Conservation (phyloP, 1,139 yeast genomes). For the Taiozyma onychis region DNA sequence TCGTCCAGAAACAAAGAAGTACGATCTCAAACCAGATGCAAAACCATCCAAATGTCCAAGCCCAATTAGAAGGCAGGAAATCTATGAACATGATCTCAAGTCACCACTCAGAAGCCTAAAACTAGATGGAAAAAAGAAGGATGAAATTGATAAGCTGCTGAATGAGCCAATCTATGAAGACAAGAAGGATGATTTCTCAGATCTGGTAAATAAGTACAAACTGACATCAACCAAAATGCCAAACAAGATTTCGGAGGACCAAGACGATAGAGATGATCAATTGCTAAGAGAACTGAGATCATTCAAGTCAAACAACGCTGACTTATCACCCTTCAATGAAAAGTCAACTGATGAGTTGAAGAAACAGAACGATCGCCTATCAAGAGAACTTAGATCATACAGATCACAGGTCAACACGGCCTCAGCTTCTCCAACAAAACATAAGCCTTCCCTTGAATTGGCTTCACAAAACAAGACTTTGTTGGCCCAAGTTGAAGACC, state of each 20-base stretch:
- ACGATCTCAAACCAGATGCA: background rate
- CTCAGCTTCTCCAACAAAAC: background rate
- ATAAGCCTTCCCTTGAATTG: slow-evolving; percentile 3
- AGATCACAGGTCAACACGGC: slow-evolving; percentile 1
- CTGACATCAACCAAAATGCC: slow-evolving; percentile 1
- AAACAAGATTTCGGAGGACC: background rate
- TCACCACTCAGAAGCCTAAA: background rate
- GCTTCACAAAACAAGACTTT: slow-evolving; percentile 6
- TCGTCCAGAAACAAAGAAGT: background rate
- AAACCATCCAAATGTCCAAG: background rate
- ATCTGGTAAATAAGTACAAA: slow-evolving; percentile 12
- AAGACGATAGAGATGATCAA: background rate
- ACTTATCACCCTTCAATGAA: background rate
- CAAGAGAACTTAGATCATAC: background rate
- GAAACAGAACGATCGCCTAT: background rate
- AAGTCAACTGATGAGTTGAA: background rate
- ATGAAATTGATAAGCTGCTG: slow-evolving; percentile 1
- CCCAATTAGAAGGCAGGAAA: background rate
- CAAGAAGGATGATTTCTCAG: slow-evolving; percentile 5
- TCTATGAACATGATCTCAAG: background rate
- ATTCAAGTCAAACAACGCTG: slow-evolving; percentile 7
- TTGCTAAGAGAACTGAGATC: slow-evolving; percentile 6
- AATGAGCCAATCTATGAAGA: background rate
- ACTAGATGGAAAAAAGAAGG: background rate
- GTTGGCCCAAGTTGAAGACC: slow-evolving; percentile 7